Percentiles rank a stretch among this genome's conserved stretches.
These are phyloP conservation scores for Phoma sp. DNA, from an alignment of 2,329 filamentous ascomycete genomes.

Conservation along the genomic window DNA sequence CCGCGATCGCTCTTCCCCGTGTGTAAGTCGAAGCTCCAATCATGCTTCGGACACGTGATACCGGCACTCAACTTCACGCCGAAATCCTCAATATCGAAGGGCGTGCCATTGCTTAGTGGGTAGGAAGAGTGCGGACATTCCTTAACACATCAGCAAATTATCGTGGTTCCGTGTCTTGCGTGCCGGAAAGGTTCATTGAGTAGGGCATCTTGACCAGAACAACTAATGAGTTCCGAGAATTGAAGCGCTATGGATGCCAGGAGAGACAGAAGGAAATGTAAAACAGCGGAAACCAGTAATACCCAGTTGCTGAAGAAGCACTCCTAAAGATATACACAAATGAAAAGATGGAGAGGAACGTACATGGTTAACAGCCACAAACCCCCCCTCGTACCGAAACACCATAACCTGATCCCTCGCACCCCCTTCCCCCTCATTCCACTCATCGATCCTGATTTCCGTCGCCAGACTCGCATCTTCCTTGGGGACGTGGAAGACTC, in stretches of 20 bases:
- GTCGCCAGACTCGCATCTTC: slow-evolving; percentile 27
- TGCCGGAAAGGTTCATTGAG: no score
- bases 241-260: no score
- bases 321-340: no score
- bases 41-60: slow-evolving; percentile 71
- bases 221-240: no score
- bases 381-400: slow-evolving; percentile 67
- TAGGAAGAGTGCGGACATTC: slow-evolving; percentile 71
- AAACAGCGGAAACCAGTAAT: no score
- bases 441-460: slow-evolving; percentile 33
- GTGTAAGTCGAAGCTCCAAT: slow-evolving; percentile 73
- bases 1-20: slow-evolving; percentile 68
- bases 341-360: background rate
- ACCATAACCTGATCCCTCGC: slow-evolving; percentile 67
- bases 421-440: slow-evolving; percentile 29
- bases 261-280: no score
- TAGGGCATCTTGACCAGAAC: no score
- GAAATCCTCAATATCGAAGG: slow-evolving; percentile 77
- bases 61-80: slow-evolving; percentile 68
- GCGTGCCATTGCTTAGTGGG: slow-evolving; percentile 66
- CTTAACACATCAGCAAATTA: slow-evolving; percentile 3
- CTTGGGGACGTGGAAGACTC: slow-evolving; percentile 32
- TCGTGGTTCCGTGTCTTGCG: no score
- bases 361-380: slow-evolving; percentile 75
- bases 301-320: no score